Evolutionary conservation across 129 eudicot genomes (phyloP), one percentile per base, ranked within the genome.

Genomic region (Artemisia tridentata): DNA sequence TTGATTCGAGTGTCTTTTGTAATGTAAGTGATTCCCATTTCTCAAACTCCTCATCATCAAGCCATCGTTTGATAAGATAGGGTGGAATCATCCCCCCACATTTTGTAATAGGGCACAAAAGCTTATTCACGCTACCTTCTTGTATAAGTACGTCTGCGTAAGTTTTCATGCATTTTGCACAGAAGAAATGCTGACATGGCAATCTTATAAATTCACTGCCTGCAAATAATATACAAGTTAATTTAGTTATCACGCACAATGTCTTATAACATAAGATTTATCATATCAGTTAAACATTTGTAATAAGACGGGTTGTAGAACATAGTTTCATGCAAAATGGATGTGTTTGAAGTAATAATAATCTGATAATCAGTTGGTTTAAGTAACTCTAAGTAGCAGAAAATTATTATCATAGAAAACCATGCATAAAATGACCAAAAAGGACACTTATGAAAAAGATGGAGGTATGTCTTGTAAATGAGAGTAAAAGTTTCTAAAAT

Each of bases 151-250:
- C 74, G 19, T 86, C 80, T 0, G 88, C 74, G 55, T 83, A 93
- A 11, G 89, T 90, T 75, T 80, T 86, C 92, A 90, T 71, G 78
- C 99, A 93, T 72, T 78, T 90, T 73, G 67, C 74, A 68, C 99
- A 93, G 48, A 87, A 93, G 82, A 87, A 93, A 77, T 93, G 99
- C 66, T 85, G 92, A 63, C 99, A 93, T 72, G 97, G 95, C 82
- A 93, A 55, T 72, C 87, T 85, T 60, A 82, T 74, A 47, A 93
- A 93, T 29, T 93, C 97, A 0, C 80, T 73, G 58, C 99, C 96
- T 93, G 19, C 57, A 9, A 65, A 34, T 34, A 25, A 23, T 75
- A 73, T 52, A 49, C 7, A 61, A 70, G 63, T 68, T 11, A 76
- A 20, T 14, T 13, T 45, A 48, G 48, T 16, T 20, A 73, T 14